Conservation (phyloP, 192 early-diverging fungal genomes). For the Allomyces javanicus region DNA sequence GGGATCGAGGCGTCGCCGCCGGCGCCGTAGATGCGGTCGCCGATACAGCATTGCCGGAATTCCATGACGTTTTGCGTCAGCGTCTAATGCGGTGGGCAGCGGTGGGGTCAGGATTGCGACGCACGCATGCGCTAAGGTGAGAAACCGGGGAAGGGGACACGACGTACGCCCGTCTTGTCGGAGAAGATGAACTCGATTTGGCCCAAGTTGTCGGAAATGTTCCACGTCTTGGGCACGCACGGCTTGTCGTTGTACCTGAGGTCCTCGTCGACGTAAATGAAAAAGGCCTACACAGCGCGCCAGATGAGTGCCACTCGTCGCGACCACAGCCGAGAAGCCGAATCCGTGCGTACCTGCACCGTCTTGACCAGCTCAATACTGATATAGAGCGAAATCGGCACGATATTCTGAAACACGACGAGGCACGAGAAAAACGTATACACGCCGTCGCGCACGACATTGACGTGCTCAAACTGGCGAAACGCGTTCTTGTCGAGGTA, state of each 20-base stretch:
- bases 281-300: slow-evolving; percentile 26
- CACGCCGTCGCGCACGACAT: slow-evolving; percentile 2
- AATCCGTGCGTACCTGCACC: slow-evolving; percentile 19
- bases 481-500: not conserved
- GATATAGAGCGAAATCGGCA: slow-evolving; percentile 43
- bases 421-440: slow-evolving; percentile 29
- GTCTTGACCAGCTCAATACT: slow-evolving; percentile 43
- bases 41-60: slow-evolving; percentile 46
- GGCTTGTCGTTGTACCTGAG: slow-evolving; percentile 36
- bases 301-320: not conserved
- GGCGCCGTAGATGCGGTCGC: slow-evolving; percentile 30
- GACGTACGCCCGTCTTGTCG: slow-evolving; percentile 50
- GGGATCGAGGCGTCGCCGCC: too few relatives aligned
- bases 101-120: too few relatives aligned
- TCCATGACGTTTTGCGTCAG: slow-evolving; percentile 65
- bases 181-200: slow-evolving; percentile 69
- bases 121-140: too few relatives aligned
- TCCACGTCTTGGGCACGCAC: slow-evolving; percentile 48
- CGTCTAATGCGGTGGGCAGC: slow-evolving; percentile 10
- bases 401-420: slow-evolving; percentile 42
- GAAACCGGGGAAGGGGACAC: too few relatives aligned
- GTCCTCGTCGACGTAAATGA: slow-evolving; percentile 46
- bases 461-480: not conserved
- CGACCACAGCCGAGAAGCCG: not conserved
- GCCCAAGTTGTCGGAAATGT: slow-evolving; percentile 44